These are phyloP conservation scores for Hanseniaspora opuntiae DNA, from an alignment of 805 yeast species.

Conservation along the genomic window DNA sequence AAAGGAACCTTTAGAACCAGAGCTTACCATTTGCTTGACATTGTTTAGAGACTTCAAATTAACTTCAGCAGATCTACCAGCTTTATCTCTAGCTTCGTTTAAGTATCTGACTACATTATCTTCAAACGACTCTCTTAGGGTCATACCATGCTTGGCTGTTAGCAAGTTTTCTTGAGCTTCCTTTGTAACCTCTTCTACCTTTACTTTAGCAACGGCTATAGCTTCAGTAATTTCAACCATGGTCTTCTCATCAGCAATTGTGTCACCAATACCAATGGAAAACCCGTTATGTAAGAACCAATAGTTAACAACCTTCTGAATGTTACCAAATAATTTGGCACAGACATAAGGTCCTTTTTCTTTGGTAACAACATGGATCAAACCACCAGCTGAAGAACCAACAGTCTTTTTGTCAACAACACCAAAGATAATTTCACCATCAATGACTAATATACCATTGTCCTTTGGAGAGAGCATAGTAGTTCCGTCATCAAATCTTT, in stretches of 20 bases:
- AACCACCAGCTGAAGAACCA: conserved; percentile 96
- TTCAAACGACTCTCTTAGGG: conserved; percentile 94
- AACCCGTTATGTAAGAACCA: conserved; percentile 96
- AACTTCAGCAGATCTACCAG: conserved; percentile 97
- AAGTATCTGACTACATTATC: conserved; percentile 89
- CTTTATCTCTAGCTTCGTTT: conserved; percentile 97
- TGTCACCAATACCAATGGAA: conserved; percentile 98
- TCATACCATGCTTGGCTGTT: conserved; percentile 99
- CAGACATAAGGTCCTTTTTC: conserved; percentile 90
- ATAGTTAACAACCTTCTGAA: conserved; percentile 88
- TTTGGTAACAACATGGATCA: conserved; percentile 92
- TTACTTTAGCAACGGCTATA: conserved; percentile 79
- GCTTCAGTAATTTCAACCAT: conserved; percentile 90
- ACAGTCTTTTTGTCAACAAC: conserved; percentile 96
- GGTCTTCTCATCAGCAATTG: conserved; percentile 94
- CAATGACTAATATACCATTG: conserved; percentile 85
- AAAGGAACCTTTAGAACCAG: conserved; percentile 98
- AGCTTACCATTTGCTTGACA: conserved; percentile 97
- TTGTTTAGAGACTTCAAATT: conserved; percentile 86
- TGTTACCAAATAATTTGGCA: conserved; percentile 78
- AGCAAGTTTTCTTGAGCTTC: conserved; percentile 83
- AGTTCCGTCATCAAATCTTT: conserved; percentile 81
- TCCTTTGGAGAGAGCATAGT: conserved; percentile 78
- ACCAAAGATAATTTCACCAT: conserved; percentile 95
- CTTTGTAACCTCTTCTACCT: conserved; percentile 83